Percentiles rank a stretch among this genome's conserved stretches.
phyloP scores from a whole-genome alignment of 768 basidiomycete species.

The Tephrocybe rancida region DNA sequence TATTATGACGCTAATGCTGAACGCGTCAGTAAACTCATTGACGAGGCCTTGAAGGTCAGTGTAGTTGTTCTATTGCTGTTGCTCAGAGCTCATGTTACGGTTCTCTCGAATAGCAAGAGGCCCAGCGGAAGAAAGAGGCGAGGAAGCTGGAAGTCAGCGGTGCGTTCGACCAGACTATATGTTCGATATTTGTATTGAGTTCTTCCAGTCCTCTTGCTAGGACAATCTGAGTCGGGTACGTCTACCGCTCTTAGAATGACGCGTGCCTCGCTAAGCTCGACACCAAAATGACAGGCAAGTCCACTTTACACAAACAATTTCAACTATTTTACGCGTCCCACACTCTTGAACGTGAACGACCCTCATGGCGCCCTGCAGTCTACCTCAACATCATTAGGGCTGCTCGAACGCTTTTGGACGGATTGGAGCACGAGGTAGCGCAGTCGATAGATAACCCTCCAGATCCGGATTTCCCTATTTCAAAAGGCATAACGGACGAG shows the following conservation, averaged over 20 bases:
- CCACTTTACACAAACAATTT: slow-evolving; percentile 21
- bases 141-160: slow-evolving; percentile 17
- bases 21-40: slow-evolving; percentile 16
- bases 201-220: slow-evolving; percentile 15
- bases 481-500: slow-evolving; percentile 12
- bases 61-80: not conserved
- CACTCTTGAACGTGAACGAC: slow-evolving; percentile 18
- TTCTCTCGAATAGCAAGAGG: slow-evolving; percentile 11
- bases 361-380: slow-evolving; percentile 18
- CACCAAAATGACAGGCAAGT: slow-evolving; percentile 18
- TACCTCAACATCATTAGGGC: slow-evolving; percentile 19
- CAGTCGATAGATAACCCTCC: slow-evolving; percentile 13
- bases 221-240: slow-evolving; percentile 20
- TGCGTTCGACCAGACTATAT: not conserved
- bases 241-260: not conserved
- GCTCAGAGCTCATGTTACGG: not conserved
- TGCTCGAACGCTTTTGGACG: slow-evolving; percentile 13
- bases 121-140: slow-evolving; percentile 10
- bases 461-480: slow-evolving; percentile 11
- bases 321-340: slow-evolving; percentile 20
- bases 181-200: not conserved
- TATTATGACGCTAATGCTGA: slow-evolving; percentile 13
- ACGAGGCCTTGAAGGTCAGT: slow-evolving; percentile 17
- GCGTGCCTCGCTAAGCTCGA: not conserved
- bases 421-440: slow-evolving; percentile 9